Base-by-base conservation (phyloP, 805 yeast genomes). In the Sugiyamaella marilandica region DNA sequence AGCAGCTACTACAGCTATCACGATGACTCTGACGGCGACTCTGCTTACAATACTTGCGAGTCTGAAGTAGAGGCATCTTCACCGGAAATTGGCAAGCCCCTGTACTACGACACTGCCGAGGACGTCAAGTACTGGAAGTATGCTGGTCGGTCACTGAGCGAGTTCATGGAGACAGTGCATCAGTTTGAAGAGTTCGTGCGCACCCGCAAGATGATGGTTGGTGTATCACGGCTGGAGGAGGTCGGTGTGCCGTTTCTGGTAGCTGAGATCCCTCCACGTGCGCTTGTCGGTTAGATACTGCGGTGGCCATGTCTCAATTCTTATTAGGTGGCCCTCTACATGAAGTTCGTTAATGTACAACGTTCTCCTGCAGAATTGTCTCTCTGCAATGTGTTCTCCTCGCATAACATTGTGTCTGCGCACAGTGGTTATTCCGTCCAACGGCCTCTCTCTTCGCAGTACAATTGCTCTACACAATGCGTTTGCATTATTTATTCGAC, bases 141-240 rank as follows among this genome's bases (percentile, higher is more conserved):
- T 52, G 65, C 70, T 14, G 72, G 73, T 10, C 60, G 71, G 26
- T 63, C 76, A 16, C 55, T 73, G 21, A 61, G 69, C 32, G 76
- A 72, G 50, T 72, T 76, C 76, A 64, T 63, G 45, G 51, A 57
- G 2, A 59, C 62, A 9, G 73, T 71, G 39, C 43, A 54, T 7
- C 65, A 67, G 49, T 73, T 66, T 50, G 75, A 72, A 56, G 64
- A 69, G 41, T 72, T 63, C 56, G 69, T 68, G 13, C 54, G 62
- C 11, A 55, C 54, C 45, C 54, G 69, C 16, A 59, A 57, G 50
- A 49, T 49, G 39, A 50, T 56, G 49, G 58, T 55, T 41, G 67
- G 68, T 1, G 62, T 60, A 7, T 45, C 56, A 8, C 55, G 62
- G 16, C 54, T 60, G 1, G 65, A 62, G 43, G 66, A 65, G 39